Percentiles rank a stretch among this genome's conserved stretches.
Conservation (phyloP, 805 yeast species). For the Nakazawaea sp. region DNA sequence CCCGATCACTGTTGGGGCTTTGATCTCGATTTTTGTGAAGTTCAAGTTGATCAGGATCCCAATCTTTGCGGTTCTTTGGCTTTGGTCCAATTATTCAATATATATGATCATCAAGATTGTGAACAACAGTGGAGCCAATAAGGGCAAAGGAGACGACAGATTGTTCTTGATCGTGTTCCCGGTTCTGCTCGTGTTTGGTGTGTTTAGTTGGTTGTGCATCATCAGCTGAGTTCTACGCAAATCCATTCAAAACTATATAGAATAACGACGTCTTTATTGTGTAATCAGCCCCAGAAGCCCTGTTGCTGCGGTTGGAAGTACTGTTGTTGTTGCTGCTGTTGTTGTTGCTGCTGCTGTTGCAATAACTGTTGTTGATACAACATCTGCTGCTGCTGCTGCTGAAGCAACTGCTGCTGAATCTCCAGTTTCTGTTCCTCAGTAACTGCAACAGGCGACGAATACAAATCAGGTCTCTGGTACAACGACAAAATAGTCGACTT, state of each 20-base stretch:
- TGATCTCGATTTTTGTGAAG: constrained; percentile 34
- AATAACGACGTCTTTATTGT: no score
- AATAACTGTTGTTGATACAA: constrained; percentile 15
- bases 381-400: constrained; percentile 12
- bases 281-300: no score
- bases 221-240: constrained; percentile 12
- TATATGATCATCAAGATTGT: constrained; percentile 42
- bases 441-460: constrained; percentile 22
- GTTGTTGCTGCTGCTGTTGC: constrained; percentile 13
- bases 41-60: constrained; percentile 36
- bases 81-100: constrained; percentile 49
- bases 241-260: no score
- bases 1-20: constrained; percentile 44
- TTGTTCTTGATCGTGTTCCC: constrained; percentile 49
- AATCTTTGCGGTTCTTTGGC: constrained; percentile 31
- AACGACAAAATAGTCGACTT: constrained; percentile 33
- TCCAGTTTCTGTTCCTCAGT: constrained; percentile 13
- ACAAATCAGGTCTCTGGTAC: constrained; percentile 31
- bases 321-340: constrained; percentile 10
- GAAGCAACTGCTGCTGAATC: constrained; percentile 5
- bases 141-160: constrained; percentile 47
- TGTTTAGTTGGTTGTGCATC: constrained; percentile 45
- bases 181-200: constrained; percentile 42
- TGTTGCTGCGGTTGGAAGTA: constrained; percentile 9
- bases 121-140: constrained; percentile 25